Evolutionary conservation across 257 asterid species (phyloP), one percentile per base, ranked within the genome.

Genomic region (Euphrasia confusa): DNA sequence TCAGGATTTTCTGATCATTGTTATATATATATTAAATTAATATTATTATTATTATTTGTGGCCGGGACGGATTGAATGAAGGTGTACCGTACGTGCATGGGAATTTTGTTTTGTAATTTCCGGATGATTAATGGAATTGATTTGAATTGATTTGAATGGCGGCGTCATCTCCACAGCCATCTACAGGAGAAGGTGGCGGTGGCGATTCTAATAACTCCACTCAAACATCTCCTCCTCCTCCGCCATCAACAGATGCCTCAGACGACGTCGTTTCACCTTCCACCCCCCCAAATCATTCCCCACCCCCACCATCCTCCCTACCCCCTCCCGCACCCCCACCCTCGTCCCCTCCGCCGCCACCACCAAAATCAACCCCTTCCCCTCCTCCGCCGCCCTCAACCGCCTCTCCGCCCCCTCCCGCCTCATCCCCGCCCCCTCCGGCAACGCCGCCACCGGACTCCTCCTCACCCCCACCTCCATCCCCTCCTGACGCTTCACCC

Each of bases 161-260:
- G 56, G 76, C 67, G 2, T 54, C 74, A 50, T 35, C 75, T 61
- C 71, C 78, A 4, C 12, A 66, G 55, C 59, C 68, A 39, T 58
- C 80, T 60, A 10, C 8, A 53, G 65, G 66, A 9, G 12, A 52
- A 54, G 12, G 7, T 6, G 42, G 8, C 11, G 7, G 3, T 40
- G 45, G 14, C 13, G 52, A 1, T 45, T 9, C n/a, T 48, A 18
- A 11, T 10, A 55, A 58, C n/a, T 30, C 2, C 6, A 55, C 44
- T 13, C 70, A 62, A 18, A 55, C 33, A 28, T 39, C 60, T 59
- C 67, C 52, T 8, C 67, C 47, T 39, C 58, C 58, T 2, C 58
- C 58, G 11, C 35, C 0, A 47, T 12, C 60, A 21, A 33, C 32
- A n/a, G 4, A 26, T 3, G 26, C 12, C 57, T 5, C 55, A 6